A percentile compares a stretch with the other conserved stretches of the same genome.
Evolutionary conservation across 352 stramenopile genomes (phyloP).

Genomic region (Globisporangium heterothallicum): DNA sequence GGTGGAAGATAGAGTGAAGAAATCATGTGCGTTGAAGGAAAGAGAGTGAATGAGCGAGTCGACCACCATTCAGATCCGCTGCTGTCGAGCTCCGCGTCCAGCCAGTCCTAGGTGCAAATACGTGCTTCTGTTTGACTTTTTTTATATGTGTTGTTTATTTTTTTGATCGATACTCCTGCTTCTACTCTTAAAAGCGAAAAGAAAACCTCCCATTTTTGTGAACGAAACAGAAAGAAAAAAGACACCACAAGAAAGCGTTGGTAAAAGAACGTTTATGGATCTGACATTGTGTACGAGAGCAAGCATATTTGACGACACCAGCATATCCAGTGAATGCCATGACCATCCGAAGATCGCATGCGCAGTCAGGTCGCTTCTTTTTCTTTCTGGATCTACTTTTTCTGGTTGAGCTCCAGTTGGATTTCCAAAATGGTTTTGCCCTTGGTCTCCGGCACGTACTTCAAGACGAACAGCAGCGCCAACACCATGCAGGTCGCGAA

Average conservation of each 20-base stretch:
- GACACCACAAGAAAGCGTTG: too few relatives aligned
- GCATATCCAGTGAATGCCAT: too few relatives aligned
- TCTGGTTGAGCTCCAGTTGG: slow-evolving; percentile 43
- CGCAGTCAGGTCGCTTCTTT: neutral
- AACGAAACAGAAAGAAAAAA: too few relatives aligned
- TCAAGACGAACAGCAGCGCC: slow-evolving; percentile 70
- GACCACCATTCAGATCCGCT: neutral
- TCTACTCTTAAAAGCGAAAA: neutral
- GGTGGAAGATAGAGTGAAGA: neutral
- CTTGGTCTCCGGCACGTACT: slow-evolving; percentile 90
- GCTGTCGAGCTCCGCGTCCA: neutral
- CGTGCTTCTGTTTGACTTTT: slow-evolving; percentile 9
- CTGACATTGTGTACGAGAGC: too few relatives aligned
- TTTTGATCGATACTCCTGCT: slow-evolving; percentile 1
- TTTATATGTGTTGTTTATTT: slow-evolving; percentile 11
- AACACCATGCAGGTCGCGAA: slow-evolving; percentile 83
- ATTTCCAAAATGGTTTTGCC: slow-evolving; percentile 76
- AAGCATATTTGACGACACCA: too few relatives aligned
- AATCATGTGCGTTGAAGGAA: neutral
- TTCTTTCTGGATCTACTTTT: slow-evolving; percentile 10
- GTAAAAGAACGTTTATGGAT: too few relatives aligned
- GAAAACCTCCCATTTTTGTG: neutral
- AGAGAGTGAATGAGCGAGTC: neutral
- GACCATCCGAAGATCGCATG: too few relatives aligned
- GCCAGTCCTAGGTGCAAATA: slow-evolving; percentile 10